Base-by-base conservation (phyloP, 306 rosid species). In the Macrotyloma uniflorum region DNA sequence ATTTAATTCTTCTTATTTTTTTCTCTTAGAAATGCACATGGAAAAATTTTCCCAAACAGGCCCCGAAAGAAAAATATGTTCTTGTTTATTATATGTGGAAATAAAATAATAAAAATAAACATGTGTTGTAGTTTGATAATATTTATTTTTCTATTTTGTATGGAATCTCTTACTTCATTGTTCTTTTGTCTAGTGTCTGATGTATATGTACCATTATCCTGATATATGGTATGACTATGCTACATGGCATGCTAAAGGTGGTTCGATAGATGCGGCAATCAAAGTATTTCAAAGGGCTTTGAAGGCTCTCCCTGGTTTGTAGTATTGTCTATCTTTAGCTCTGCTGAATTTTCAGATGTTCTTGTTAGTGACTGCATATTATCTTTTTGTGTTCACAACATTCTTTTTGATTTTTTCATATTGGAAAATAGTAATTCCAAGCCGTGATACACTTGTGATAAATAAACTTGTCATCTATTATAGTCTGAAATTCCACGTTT, bases 151-250 rank as follows among this genome's bases (percentile, higher is more conserved):
- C 28, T 62, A 50, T 35, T 59, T 33, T 76, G 23, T 58, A 47
- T 82, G 80, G 78, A 78, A 51, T 68, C 61, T 79, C 89, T 83
- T 40, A 86, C 83, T 77, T 76, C 66, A 23, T 83, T 76, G 65
- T 67, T 5, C 73, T 84, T 83, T 66, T 85, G 71, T 81, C 81
- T 91, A 95, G 98, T 92, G 96, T 87, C 89, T 95, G 85, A 95
- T 95, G 98, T 88, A 89, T 86, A 80, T 95, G 79, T 91, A 92
- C 89, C 98, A 95, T 84, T 92, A 92, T 87, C 93, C 98, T 82
- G 98, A 95, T 85, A 76, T 91, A 85, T 95, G 98, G 98, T 91
- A 90, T 68, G 98, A 95, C 88, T 92, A 89, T 86, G 98, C 98
- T 42, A 88, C 84, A 79, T 95, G 98, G 98, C 98, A 88, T 89